Evolutionary conservation across 371 early-diverging fungal species (phyloP).

Genomic region (Actinomortierella ambigua): DNA sequence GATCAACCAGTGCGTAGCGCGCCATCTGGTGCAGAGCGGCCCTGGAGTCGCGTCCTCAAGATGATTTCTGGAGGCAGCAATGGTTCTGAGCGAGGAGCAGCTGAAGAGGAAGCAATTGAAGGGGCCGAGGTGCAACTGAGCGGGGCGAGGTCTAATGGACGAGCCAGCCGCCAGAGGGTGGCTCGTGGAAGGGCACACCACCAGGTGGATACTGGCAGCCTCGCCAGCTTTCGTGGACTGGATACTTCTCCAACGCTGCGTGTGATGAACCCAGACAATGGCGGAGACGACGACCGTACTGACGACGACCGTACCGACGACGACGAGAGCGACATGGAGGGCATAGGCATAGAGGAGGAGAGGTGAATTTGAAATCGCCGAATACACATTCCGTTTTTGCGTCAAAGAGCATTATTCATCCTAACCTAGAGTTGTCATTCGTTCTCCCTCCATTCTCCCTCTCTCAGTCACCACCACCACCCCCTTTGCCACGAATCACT

Average conservation of each 20-base stretch:
- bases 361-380: no score
- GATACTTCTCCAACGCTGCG: slow-evolving; percentile 22
- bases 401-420: no score
- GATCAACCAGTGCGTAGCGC: no score
- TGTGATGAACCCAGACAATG: slow-evolving; percentile 33
- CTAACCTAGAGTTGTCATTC: no score
- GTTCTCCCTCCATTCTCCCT: no score
- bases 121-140: neutral
- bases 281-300: neutral
- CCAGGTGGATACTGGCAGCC: slow-evolving; percentile 29
- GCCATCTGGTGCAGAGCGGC: neutral
- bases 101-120: neutral
- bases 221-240: slow-evolving; percentile 30
- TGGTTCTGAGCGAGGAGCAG: neutral
- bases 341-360: no score
- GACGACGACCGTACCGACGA: no score
- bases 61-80: slow-evolving; percentile 11
- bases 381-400: no score
- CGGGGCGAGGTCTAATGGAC: neutral
- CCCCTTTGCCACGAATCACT: no score
- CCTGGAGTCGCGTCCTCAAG: slow-evolving; percentile 21
- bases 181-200: neutral
- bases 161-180: neutral
- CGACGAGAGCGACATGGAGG: no score
- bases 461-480: no score